These are phyloP conservation scores for Acer campestre DNA, from an alignment of 345 rosid species.

Conservation along the genomic window DNA sequence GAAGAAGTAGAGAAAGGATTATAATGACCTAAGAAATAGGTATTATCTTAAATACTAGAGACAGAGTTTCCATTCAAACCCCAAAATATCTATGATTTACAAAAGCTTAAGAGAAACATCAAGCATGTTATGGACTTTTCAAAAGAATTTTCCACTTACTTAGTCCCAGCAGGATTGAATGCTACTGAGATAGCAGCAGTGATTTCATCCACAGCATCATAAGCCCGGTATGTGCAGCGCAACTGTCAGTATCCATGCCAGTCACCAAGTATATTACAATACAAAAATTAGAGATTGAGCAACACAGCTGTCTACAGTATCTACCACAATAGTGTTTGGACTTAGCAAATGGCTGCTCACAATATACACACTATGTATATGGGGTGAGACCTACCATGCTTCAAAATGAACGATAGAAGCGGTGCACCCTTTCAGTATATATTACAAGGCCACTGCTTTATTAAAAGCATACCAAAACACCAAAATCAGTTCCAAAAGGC, in stretches of 20 bases:
- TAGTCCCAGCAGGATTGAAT: constrained; percentile 83
- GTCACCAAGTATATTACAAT: constrained; percentile 8
- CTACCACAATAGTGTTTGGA: background rate
- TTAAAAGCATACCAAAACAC: background rate
- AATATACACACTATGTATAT: background rate
- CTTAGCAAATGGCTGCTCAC: background rate
- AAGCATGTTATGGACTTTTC: background rate
- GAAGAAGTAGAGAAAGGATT: background rate
- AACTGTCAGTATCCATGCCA: constrained; percentile 44
- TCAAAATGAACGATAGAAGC: constrained; percentile 1
- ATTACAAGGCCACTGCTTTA: constrained; percentile 14
- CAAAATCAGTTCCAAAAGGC: constrained; percentile 5
- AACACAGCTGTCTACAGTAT: background rate
- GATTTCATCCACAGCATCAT: constrained; percentile 94
- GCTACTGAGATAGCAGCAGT: constrained; percentile 90
- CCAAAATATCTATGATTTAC: background rate
- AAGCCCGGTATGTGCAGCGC: constrained; percentile 95
- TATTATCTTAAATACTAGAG: background rate
- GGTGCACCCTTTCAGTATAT: background rate
- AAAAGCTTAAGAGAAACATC: background rate
- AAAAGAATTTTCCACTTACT: constrained; percentile 50
- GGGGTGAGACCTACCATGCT: constrained; percentile 1
- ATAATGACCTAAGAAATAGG: background rate
- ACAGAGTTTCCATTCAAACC: background rate
- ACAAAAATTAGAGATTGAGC: constrained; percentile 12